phyloP scores from a whole-genome alignment of 2,329 filamentous ascomycete species.

The Penicillium sp. region DNA sequence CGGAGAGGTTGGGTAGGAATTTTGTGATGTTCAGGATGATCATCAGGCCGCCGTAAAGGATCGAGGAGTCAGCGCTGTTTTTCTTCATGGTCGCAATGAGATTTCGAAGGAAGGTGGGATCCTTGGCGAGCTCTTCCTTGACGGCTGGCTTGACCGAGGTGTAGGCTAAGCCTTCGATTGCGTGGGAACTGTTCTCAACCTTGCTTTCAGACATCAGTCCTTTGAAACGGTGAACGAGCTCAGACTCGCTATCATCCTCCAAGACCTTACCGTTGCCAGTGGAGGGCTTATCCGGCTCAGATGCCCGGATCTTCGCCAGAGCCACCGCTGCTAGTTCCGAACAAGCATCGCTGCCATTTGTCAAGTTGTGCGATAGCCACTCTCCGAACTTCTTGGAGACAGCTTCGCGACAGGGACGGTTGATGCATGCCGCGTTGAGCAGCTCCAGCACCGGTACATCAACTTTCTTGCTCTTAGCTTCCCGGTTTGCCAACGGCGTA shows the following conservation, averaged over 20 bases:
- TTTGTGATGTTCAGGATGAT: conserved; percentile 82
- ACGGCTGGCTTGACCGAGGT: conserved; percentile 82
- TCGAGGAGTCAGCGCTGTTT: conserved; percentile 64
- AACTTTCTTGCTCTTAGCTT: conserved; percentile 81
- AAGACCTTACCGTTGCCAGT: conserved; percentile 35
- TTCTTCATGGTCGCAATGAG: conserved; percentile 57
- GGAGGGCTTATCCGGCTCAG: conserved; percentile 33
- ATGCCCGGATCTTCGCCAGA: conserved; percentile 63
- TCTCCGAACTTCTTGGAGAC: conserved; percentile 81
- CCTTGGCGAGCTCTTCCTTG: conserved; percentile 76
- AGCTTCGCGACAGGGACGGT: conserved; percentile 76
- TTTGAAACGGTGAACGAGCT: conserved; percentile 59
- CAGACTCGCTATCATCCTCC: conserved; percentile 49
- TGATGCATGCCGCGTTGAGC: conserved; percentile 88
- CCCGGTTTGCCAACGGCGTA: conserved; percentile 73
- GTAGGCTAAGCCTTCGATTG: conserved; percentile 90
- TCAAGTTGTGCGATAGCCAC: conserved; percentile 84
- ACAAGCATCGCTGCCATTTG: conserved; percentile 63
- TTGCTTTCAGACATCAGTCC: conserved; percentile 44
- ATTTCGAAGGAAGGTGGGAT: conserved; percentile 67
- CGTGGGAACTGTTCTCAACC: conserved; percentile 65
- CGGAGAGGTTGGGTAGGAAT: conserved; percentile 75
- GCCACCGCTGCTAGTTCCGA: conserved; percentile 67
- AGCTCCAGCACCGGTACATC: conserved; percentile 86
- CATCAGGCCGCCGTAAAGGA: conserved; percentile 83